Base-by-base conservation (phyloP, 2,329 filamentous ascomycete genomes). In the Xylogone sp. region DNA sequence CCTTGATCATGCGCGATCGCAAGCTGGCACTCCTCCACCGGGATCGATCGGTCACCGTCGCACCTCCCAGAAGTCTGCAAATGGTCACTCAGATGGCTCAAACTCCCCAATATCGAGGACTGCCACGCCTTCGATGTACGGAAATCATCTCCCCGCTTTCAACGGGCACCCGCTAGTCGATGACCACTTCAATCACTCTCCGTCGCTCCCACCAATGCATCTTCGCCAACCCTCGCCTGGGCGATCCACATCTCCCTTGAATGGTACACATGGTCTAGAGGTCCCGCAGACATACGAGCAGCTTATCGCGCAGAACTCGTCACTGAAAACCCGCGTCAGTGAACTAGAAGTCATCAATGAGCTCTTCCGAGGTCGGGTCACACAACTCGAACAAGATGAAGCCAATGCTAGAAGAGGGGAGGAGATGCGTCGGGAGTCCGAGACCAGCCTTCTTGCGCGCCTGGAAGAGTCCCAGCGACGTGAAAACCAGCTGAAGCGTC, bases 271-370 rank as follows among this genome's bases (percentile, higher is more conserved):
- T 45, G 78, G 84, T 56, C 75, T 85, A 51, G 88, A 92, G 53
- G 76, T 82, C 3, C 83, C 88, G 1, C 87, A 90, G 65, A 87
- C 86, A 2, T 90, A 90, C 67, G 89, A 96, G 65, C 85, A 88
- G 54, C 79, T 96, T 21, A 75, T 90, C 48, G 86, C 87, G 1
- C 82, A 86, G 55, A 96, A 96, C 68, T 88, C 88, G 4, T 87
- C 85, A 47, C 77, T 97, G n/a, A 96, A 95, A 73, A 99, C 94
- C 0, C 86, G 94, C 42, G 93, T 99, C 29, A 94, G 87, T 61
- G 94, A 99, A 69, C 79, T 99, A 21, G 94, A 99, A 67, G 82
- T 99, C 48, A 97, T 99, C 75, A 97, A 92, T 63, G 87, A 88
- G 65, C 75, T 92, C 43, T 91, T 90, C 68, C 79, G 86, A 47